Percentiles rank a stretch among this genome's conserved stretches.
Conservation (phyloP, 441 rosid genomes). For the Gossypium davidsonii region DNA sequence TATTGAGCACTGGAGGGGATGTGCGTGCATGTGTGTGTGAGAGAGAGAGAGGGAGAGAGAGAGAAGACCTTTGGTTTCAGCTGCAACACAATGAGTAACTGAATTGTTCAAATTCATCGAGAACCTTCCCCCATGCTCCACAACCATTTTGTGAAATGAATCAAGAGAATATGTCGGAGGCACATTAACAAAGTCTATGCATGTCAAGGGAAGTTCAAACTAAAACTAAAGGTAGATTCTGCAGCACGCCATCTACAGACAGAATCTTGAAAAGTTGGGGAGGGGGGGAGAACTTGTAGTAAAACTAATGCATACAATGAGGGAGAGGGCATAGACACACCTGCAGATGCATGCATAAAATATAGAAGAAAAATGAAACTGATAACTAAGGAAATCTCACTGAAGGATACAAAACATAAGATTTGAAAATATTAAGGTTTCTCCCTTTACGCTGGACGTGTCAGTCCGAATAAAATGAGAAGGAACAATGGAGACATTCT, state of each 20-base stretch:
- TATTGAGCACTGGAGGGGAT: neutral
- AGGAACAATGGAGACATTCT: slow-evolving; percentile 60
- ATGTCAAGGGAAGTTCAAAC: slow-evolving; percentile 41
- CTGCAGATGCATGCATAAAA: neutral
- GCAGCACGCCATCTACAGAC: neutral
- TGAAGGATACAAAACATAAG: slow-evolving; percentile 91
- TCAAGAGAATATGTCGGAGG: slow-evolving; percentile 58
- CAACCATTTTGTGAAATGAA: slow-evolving; percentile 79
- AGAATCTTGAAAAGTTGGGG: neutral
- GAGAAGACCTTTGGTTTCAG: slow-evolving; percentile 76
- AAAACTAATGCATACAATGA: neutral
- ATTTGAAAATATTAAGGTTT: slow-evolving; percentile 69
- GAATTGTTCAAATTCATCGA: slow-evolving; percentile 89
- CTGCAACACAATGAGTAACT: slow-evolving; percentile 90
- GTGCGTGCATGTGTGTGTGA: neutral
- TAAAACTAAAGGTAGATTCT: neutral
- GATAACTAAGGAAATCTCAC: neutral
- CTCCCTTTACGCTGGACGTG: slow-evolving; percentile 69
- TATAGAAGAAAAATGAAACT: slow-evolving; percentile 9
- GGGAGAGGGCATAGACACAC: neutral
- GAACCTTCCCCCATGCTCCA: slow-evolving; percentile 90
- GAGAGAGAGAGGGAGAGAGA: slow-evolving; percentile 13
- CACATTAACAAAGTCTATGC: slow-evolving; percentile 70
- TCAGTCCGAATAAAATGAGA: slow-evolving; percentile 80
- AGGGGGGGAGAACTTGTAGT: neutral